phyloP scores from a whole-genome alignment of 768 basidiomycete genomes.

The Hysterangium stoloniferum region DNA sequence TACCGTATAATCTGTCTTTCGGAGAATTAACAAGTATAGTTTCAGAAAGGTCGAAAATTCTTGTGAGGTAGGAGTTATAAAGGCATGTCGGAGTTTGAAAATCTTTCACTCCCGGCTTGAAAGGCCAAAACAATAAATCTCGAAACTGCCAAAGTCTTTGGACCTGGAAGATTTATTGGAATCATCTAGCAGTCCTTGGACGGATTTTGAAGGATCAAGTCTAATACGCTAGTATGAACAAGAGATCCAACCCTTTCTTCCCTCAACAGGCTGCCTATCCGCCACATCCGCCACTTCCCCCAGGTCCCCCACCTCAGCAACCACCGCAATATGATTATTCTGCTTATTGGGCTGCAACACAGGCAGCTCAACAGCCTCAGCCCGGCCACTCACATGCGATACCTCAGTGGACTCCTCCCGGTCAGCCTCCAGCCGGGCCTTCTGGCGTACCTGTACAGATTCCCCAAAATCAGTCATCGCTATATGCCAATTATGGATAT shows the following conservation, averaged over 20 bases:
- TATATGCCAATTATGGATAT: slow-evolving; percentile 91
- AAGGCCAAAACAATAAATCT: neutral
- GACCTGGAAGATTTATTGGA: neutral
- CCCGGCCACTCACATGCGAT: slow-evolving; percentile 36
- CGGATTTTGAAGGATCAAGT: neutral
- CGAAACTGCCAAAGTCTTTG: neutral
- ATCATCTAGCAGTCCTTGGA: neutral
- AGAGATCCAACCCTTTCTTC: slow-evolving; percentile 10
- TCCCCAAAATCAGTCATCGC: slow-evolving; percentile 69
- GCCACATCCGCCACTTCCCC: slow-evolving; percentile 70
- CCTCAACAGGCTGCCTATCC: slow-evolving; percentile 3
- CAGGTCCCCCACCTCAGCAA: slow-evolving; percentile 68
- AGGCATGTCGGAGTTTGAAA: slow-evolving; percentile 6
- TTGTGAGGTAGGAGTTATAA: neutral
- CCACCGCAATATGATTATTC: slow-evolving; percentile 59
- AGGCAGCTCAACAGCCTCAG: slow-evolving; percentile 38
- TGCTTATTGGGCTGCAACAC: slow-evolving; percentile 63
- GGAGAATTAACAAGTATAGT: no score
- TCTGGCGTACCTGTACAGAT: slow-evolving; percentile 1
- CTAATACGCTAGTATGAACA: slow-evolving; percentile 6
- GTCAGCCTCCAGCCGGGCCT: slow-evolving; percentile 42
- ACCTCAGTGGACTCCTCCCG: slow-evolving; percentile 50
- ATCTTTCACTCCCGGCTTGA: neutral
- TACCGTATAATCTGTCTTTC: no score
- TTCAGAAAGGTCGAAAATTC: no score